Evolutionary conservation across 345 rosid species (phyloP), one percentile per base, ranked within the genome.

Genomic region (Laguncularia racemosa): DNA sequence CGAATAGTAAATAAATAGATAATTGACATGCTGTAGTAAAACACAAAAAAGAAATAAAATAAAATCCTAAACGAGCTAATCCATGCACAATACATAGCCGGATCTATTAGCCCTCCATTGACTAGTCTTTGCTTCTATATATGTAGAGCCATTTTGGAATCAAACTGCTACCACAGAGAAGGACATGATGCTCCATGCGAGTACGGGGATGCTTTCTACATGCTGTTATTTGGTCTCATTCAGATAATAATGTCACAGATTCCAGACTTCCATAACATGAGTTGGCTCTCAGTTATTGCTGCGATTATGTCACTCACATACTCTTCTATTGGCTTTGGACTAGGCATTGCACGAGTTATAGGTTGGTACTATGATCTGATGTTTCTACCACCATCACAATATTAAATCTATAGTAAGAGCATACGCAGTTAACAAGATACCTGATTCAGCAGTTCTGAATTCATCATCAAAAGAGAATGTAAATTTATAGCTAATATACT

Each of bases 131-230:
- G 38, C 26, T 48, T 38, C 8, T 48, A 33, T 38, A 18, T 18
- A 21, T 52, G 62, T 56, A 65, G 69, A 54, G 69, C 69, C 6
- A 57, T 65, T 18, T 16, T 44, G 28, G 44, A 17, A 64, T 71
- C 81, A 20, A 76, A 71, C 21, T 79, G 85, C 61, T 74, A 77
- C 67, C 80, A 76, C 67, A 62, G 45, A 65, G 76, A 80, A 66
- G 84, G 84, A 28, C 81, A 69, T 44, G 54, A 55, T 16, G 81
- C 79, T 46, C 44, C 77, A 18, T 76, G 84, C 14, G 21, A 57
- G 4, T 76, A 76, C 28, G 69, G 73, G 12, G 66, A 63, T 14
- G 52, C 48, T 48, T 7, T 48, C 16, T 72, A 64, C 51, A 80
- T 82, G 76, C 49, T 84, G 9, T 38, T 73, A 1, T 84, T 82